Evolutionary conservation across 2,329 filamentous ascomycete genomes (phyloP).

Genomic region (Talaromyces pinophilus): DNA sequence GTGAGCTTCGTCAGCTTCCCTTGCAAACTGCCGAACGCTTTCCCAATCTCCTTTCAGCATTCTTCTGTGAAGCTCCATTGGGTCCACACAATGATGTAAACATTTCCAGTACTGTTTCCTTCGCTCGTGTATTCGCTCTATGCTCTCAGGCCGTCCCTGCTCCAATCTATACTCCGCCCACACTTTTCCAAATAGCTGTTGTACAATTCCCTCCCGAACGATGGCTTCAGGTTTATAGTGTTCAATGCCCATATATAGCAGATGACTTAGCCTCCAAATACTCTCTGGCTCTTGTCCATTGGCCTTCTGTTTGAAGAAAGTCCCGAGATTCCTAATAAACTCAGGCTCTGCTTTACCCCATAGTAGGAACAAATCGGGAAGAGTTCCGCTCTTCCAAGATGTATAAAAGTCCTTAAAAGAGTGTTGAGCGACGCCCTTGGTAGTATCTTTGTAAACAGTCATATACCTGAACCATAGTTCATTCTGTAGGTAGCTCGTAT

Average conservation of each 20-base stretch:
- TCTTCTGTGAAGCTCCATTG: not conserved
- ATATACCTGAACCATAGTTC: not conserved
- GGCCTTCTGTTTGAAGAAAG: not conserved
- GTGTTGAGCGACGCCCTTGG: not conserved
- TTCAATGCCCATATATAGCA: not conserved
- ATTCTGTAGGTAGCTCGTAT: not conserved
- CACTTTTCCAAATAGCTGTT: not conserved
- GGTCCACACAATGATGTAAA: not conserved
- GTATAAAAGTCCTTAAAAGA: not conserved
- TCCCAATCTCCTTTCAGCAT: not conserved
- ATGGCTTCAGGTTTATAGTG: not conserved
- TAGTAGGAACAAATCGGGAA: not conserved
- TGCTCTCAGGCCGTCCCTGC: not conserved
- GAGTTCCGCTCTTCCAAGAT: not conserved
- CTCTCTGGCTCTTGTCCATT: not conserved
- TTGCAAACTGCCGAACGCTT: not conserved
- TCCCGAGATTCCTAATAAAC: not conserved
- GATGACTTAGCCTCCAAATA: not conserved
- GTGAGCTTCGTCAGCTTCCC: not conserved
- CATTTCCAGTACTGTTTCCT: not conserved
- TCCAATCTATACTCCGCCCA: not conserved
- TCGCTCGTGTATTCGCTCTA: not conserved
- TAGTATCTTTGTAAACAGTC: not conserved
- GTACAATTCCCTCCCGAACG: not conserved
- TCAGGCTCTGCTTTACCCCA: not conserved